phyloP scores from a whole-genome alignment of 768 basidiomycete species.

The Suillus hirtellus region DNA sequence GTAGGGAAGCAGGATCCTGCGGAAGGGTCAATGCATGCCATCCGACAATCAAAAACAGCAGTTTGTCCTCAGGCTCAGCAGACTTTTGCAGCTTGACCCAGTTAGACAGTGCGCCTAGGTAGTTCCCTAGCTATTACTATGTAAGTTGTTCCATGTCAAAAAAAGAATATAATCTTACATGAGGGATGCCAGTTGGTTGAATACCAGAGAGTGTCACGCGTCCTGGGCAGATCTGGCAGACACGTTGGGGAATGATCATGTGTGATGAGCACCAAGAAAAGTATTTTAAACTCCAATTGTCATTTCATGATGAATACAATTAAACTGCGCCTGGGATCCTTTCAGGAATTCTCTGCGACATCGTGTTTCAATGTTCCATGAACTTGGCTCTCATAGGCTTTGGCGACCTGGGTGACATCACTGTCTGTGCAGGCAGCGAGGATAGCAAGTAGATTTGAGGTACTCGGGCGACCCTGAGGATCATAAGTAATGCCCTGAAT shows the following conservation, averaged over 20 bases:
- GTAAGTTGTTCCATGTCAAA: constrained; percentile 11
- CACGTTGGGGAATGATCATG: constrained; percentile 21
- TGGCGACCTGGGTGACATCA: too few relatives aligned
- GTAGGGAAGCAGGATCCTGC: constrained; percentile 70
- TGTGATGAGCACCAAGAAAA: background rate
- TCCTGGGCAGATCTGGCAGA: constrained; percentile 13
- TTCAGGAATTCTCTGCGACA: too few relatives aligned
- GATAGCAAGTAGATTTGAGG: too few relatives aligned
- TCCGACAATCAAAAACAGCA: constrained; percentile 88
- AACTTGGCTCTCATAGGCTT: too few relatives aligned
- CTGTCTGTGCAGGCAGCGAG: too few relatives aligned
- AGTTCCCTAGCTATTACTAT: constrained; percentile 78
- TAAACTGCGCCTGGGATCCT: too few relatives aligned
- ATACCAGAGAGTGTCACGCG: constrained; percentile 85
- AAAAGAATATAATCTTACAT: constrained; percentile 49
- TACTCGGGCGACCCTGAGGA: too few relatives aligned
- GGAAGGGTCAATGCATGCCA: constrained; percentile 94
- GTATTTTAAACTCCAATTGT: constrained; percentile 32
- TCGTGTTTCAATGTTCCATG: too few relatives aligned
- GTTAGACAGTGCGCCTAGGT: constrained; percentile 85
- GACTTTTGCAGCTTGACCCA: constrained; percentile 82
- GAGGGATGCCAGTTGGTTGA: constrained; percentile 89
- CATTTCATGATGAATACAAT: too few relatives aligned
- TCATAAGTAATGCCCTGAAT: too few relatives aligned
- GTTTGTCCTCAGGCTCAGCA: constrained; percentile 54